Base-by-base conservation (phyloP, 83 land plant genomes). In the Picea engelmannii region DNA sequence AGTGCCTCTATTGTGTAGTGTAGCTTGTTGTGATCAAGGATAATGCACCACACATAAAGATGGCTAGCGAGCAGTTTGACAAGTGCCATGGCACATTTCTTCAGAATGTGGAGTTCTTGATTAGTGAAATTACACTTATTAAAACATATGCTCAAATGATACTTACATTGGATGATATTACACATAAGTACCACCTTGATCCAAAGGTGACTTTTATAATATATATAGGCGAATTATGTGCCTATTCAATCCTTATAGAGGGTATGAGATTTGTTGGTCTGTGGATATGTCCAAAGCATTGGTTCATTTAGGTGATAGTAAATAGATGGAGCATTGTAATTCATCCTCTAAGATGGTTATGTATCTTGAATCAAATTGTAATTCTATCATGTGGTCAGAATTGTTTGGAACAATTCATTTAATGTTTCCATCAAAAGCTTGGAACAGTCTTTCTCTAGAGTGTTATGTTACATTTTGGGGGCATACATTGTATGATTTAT, bases 51-150 rank as follows among this genome's bases (percentile, higher is more conserved):
- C 81, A 98, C 68, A 98, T 98, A 59, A 98, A 98, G 84, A 92
- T 98, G 97, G 97, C 96, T n/a, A 93, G 99, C 82, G 99, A 98
- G 83, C 94, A 94, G 85, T 98, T 90, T 87, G 99, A 98, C 83
- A 84, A 99, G 82, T 94, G 98, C 84, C 99, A 98, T 88, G 99
- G 99, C 10, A 88, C 92, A 25, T 88, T 98, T 68, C 94, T 96
- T 80, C 99, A 98, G 81, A 96, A 96, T 89, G 99, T 98, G 79
- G 99, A 98, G 68, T 98, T 98, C 81, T 90, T 98, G 78, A 83
- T 81, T 35, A 95, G 90, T 88, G 99, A 99, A 60, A 83, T 96
- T 7, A 82, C 92, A 6, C 96, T 99, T 40, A n/a, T 86, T 20
- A 31, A 88, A 47, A 82, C 92, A 44, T 98, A 96, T 91, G 98